Conservation (phyloP, 805 yeast genomes). For the Myxozyma neglecta region DNA sequence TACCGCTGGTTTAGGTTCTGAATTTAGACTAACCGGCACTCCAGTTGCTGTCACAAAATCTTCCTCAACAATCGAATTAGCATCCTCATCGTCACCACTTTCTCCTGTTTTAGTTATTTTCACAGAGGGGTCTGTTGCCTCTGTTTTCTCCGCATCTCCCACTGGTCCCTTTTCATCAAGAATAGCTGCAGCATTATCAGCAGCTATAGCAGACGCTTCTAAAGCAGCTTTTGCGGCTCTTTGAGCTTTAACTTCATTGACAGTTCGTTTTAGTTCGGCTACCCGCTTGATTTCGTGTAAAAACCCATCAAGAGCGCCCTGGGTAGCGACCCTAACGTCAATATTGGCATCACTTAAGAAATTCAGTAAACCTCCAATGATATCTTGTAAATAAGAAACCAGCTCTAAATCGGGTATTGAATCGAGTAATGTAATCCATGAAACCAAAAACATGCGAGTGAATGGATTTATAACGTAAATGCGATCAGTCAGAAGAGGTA, state of each 20-base stretch:
- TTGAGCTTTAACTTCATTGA: constrained; percentile 9
- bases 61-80: constrained; percentile 24
- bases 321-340: constrained; percentile 85
- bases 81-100: constrained; percentile 39
- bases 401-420: constrained; percentile 90
- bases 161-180: neutral
- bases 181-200: constrained; percentile 34
- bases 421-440: constrained; percentile 91
- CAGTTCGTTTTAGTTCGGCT: constrained; percentile 58
- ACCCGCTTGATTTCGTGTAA: constrained; percentile 78
- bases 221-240: neutral
- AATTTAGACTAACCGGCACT: neutral
- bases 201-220: constrained; percentile 23
- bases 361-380: constrained; percentile 76
- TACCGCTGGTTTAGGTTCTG: neutral
- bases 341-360: constrained; percentile 80
- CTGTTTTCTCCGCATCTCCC: constrained; percentile 27
- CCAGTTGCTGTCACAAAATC: constrained; percentile 9
- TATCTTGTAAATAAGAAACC: constrained; percentile 82
- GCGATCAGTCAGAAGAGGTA: constrained; percentile 87
- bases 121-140: constrained; percentile 26
- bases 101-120: neutral
- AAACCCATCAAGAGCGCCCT: constrained; percentile 68
- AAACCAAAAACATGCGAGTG: constrained; percentile 85
- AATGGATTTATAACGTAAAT: constrained; percentile 91